Evolutionary conservation across 305 asterid species (phyloP), one percentile per base, ranked within the genome.

Genomic region (Salvia sclarea): DNA sequence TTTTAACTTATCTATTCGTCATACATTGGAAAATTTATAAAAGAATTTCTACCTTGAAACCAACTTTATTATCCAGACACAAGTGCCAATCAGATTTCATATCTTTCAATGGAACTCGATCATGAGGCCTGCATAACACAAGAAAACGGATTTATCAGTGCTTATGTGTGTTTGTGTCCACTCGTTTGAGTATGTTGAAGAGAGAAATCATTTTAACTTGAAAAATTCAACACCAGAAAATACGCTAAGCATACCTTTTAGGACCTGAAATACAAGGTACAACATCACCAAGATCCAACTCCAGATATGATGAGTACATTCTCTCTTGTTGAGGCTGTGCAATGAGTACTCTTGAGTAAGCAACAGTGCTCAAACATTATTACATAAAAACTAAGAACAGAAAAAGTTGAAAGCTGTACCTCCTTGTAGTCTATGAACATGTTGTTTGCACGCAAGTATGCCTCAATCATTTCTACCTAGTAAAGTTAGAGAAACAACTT

Each of bases 201-300:
- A 49, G 20, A 24, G 14, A 40, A 66, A 47, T 16, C 11, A 52
- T 40, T 48, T 41, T 40, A 68, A 61, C 70, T 13, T 33, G 16
- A 49, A 54, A 25, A 31, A n/a, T 24, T 20, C 55, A 7, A 7
- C 25, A 12, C 11, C 44, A 21, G 31, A 66, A 4, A 25, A 30
- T 16, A 21, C 30, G 16, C 38, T 30, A 64, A 48, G 62, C 70
- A 54, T 68, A 88, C 97, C 97, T 86, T 73, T 91, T 91, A 44
- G 97, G 97, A 74, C 97, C 96, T 24, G 97, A 88, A 60, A 88
- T 78, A 76, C 95, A 90, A 45, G 96, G 96, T 62, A 79, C 92
- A 45, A 90, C 97, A 56, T 78, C 83, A 49, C 70, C 72, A 68
- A 91, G 92, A 59, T 88, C 87, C 71, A 91, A 81, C 54, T 81